Evolutionary conservation across 768 basidiomycete genomes (phyloP), one percentile per base, ranked within the genome.

Genomic region (Calocybe gangraenosa): DNA sequence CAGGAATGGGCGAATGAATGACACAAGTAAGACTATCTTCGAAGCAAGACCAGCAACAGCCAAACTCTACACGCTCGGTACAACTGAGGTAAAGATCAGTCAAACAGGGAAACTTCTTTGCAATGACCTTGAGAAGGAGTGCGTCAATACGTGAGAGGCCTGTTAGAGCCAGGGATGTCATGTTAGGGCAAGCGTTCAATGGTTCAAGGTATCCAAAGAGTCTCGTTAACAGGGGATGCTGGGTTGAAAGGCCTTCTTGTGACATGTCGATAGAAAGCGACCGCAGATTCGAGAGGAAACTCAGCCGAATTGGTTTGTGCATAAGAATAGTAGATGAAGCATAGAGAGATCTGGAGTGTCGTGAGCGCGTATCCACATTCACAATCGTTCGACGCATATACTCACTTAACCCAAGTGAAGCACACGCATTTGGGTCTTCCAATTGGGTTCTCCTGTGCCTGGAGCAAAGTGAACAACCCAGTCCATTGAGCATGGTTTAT

Each of bases 11-110:
- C 6, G 84, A 87, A 60, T 87, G 83, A 2, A 71, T 48, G 19
- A 71, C 70, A 40, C 70, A 67, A 7, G 64, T 70, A 19, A 78
- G 64, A 38, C 76, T 80, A 34, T 84, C 82, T 62, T 81, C 79
- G 48, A 79, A 79, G 58, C 85, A 87, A 36, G 57, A 53, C 71
- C 78, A 79, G 58, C 84, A 87, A 57, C 81, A 84, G 40, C 63
- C 66, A 21, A 69, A 55, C 45, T 79, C 74, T 36, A 86, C 65
- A 31, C 79, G 70, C 49, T 82, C 81, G 4, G 77, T 74, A 47
- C 77, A 79, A 54, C 76, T 79, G 38, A 87, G 65, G 49, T 76
- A 67, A 10, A 87, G 72, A 40, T 68, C 62, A 2, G 48, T 44
- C 35, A 87, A 61, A 20, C 50, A 56, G 28, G 75, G 73, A 41